phyloP scores from a whole-genome alignment of 495 filamentous ascomycete species.

The Talaromyces thailandensis region DNA sequence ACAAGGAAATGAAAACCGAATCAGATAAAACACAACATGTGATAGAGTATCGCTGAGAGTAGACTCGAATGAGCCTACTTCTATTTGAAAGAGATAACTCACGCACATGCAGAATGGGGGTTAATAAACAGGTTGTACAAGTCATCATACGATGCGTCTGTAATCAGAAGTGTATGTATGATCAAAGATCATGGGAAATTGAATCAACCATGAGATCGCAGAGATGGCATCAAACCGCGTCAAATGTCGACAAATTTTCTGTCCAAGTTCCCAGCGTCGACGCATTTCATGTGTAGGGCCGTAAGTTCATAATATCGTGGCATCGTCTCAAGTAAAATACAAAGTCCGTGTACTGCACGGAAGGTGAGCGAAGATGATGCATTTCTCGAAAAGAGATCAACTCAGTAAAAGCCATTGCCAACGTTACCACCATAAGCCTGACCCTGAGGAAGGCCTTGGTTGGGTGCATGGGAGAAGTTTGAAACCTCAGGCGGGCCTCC shows the following conservation, averaged over 20 bases:
- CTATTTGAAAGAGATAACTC: neutral
- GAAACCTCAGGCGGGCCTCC: constrained; percentile 19
- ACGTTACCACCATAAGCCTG: constrained; percentile 11
- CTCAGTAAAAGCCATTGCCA: constrained; percentile 5
- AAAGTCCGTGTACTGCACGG: constrained; percentile 15
- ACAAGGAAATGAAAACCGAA: neutral
- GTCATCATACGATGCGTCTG: constrained; percentile 1
- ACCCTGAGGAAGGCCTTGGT: constrained; percentile 18
- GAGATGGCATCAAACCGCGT: neutral
- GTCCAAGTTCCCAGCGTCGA: neutral
- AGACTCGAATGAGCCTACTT: neutral
- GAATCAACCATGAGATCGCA: constrained; percentile 4
- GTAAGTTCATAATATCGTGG: constrained; percentile 37
- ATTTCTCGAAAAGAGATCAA: neutral
- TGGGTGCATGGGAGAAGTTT: constrained; percentile 16
- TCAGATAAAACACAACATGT: neutral
- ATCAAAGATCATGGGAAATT: constrained; percentile 12
- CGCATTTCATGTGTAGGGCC: constrained; percentile 4
- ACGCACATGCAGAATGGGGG: neutral
- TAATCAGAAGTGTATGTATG: neutral
- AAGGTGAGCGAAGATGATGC: neutral
- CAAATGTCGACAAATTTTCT: neutral
- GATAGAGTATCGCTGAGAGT: neutral
- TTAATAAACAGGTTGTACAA: constrained; percentile 5
- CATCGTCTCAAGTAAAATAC: constrained; percentile 40